phyloP scores from a whole-genome alignment of 768 basidiomycete genomes.

The Mrakia gelida region DNA sequence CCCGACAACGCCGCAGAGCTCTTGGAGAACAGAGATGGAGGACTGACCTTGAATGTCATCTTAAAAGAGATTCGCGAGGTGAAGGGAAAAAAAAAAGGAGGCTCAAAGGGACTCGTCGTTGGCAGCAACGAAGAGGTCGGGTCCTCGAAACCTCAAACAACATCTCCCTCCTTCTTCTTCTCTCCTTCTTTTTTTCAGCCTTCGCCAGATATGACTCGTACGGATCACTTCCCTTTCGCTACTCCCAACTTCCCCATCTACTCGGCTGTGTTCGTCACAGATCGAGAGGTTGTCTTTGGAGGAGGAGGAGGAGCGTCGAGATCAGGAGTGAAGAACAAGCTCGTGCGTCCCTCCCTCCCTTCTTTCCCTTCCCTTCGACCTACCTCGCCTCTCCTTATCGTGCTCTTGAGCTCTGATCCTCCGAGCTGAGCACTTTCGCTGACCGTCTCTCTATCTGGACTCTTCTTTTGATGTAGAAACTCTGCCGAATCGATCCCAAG shows the following conservation, averaged over 20 bases:
- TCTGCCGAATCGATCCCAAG: slow-evolving; percentile 41
- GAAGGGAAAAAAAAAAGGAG: too few species aligned
- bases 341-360: slow-evolving; percentile 54
- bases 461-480: slow-evolving; percentile 36
- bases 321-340: slow-evolving; percentile 89
- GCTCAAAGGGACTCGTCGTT: too few species aligned
- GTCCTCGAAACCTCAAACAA: too few species aligned
- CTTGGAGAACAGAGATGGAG: too few species aligned
- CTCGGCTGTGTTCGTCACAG: slow-evolving; percentile 70
- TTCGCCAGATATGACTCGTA: slow-evolving; percentile 57
- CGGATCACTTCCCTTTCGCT: slow-evolving; percentile 70
- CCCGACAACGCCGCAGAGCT: too few species aligned
- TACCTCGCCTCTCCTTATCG: slow-evolving; percentile 6
- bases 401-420: background rate
- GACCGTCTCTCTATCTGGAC: slow-evolving; percentile 51
- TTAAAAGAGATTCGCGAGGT: too few species aligned
- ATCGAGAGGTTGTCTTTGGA: slow-evolving; percentile 70
- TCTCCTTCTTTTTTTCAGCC: background rate
- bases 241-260: slow-evolving; percentile 83
- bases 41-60: too few species aligned
- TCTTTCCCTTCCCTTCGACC: background rate
- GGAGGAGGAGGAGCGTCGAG: slow-evolving; percentile 79
- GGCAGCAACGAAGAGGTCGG: too few species aligned
- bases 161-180: background rate
- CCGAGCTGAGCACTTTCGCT: background rate